Percentiles rank a stretch among this genome's conserved stretches.
Evolutionary conservation across 495 filamentous ascomycete species (phyloP).

Genomic region (Parmelia sp.): DNA sequence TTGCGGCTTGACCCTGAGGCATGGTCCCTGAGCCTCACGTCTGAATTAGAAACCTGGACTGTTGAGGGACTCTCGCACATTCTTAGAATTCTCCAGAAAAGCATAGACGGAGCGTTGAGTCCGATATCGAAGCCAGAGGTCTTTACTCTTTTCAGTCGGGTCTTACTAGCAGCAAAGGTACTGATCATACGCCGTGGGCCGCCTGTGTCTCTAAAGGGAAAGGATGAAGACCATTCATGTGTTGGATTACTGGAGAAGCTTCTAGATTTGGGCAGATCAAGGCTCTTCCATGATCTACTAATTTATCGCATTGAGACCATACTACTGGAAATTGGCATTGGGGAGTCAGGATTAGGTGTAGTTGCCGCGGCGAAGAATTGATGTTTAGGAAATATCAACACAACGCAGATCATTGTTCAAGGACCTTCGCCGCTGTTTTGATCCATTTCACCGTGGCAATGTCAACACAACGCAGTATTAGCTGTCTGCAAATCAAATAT

Average conservation of each 20-base stretch:
- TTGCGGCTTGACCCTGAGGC: slow-evolving; percentile 1
- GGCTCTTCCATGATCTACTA: slow-evolving; percentile 12
- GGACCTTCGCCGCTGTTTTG: neutral
- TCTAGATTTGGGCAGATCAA: slow-evolving; percentile 1
- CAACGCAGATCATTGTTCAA: neutral
- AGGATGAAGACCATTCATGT: neutral
- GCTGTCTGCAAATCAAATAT: neutral
- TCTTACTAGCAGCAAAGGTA: slow-evolving; percentile 30
- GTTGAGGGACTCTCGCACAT: slow-evolving; percentile 50
- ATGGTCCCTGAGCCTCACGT: slow-evolving; percentile 25
- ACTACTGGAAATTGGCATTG: neutral
- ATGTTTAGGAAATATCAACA: neutral
- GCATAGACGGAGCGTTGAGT: slow-evolving; percentile 59
- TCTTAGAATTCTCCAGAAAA: slow-evolving; percentile 30
- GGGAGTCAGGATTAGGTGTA: neutral
- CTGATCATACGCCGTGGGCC: slow-evolving; percentile 16
- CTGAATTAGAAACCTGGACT: slow-evolving; percentile 47
- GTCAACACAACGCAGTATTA: neutral
- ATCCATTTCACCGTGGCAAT: neutral
- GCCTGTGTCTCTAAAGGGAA: neutral
- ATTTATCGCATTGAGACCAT: slow-evolving; percentile 3
- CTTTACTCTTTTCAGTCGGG: slow-evolving; percentile 58
- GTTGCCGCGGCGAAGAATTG: neutral
- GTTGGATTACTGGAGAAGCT: slow-evolving; percentile 10
- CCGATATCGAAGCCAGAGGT: slow-evolving; percentile 67